A percentile compares a stretch with the other conserved stretches of the same genome.
Conservation (phyloP, 192 early-diverging fungal species). For the Coemansia umbellata region DNA sequence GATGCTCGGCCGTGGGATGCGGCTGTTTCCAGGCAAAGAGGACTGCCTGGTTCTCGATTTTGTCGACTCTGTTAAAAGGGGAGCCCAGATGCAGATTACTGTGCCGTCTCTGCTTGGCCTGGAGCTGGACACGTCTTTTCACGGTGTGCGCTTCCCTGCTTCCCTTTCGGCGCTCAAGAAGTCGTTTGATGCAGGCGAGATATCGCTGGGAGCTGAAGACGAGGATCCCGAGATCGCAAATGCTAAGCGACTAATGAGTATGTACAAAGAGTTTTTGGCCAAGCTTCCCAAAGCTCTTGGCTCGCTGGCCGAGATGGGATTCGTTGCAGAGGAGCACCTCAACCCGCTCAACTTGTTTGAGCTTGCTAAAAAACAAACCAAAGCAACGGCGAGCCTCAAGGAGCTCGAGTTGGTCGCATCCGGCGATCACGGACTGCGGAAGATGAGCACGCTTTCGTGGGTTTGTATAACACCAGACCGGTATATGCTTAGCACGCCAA, state of each 20-base stretch:
- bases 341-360: slow-evolving; percentile 32
- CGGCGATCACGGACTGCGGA: slow-evolving; percentile 17
- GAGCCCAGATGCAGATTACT: slow-evolving; percentile 53
- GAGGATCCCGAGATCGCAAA: too few species aligned
- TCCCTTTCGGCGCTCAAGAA: too few species aligned
- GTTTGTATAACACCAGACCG: slow-evolving; percentile 20
- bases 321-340: slow-evolving; percentile 17
- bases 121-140: too few species aligned
- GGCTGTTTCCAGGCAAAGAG: slow-evolving; percentile 58
- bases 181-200: too few species aligned
- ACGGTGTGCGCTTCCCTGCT: too few species aligned
- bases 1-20: slow-evolving; percentile 93
- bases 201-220: too few species aligned
- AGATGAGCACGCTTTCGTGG: slow-evolving; percentile 23
- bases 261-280: neutral
- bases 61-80: slow-evolving; percentile 63
- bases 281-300: slow-evolving; percentile 3
- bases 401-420: slow-evolving; percentile 15
- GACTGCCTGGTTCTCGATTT: slow-evolving; percentile 86
- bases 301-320: slow-evolving; percentile 20
- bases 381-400: neutral
- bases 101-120: slow-evolving; percentile 81
- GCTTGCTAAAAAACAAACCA: neutral
- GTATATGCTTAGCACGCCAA: slow-evolving; percentile 6
- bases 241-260: too few species aligned